Conservation (phyloP, 2,329 filamentous ascomycete species). For the Pleomassaria siparia region DNA sequence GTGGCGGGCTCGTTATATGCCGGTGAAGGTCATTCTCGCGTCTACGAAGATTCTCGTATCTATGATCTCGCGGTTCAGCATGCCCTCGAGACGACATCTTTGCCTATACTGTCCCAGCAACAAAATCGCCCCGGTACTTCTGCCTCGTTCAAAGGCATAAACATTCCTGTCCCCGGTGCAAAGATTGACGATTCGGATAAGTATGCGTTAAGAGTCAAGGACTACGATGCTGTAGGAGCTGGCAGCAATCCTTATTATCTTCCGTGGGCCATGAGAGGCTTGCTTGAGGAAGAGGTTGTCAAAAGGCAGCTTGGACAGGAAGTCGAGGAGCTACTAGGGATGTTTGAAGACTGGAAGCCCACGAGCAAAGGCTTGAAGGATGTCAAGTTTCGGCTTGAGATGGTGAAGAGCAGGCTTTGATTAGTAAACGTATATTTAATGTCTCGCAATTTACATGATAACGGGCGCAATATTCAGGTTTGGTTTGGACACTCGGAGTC, state of each 20-base stretch:
- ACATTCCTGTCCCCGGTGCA: conserved; percentile 32
- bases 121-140: conserved; percentile 21
- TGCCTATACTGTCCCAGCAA: conserved; percentile 24
- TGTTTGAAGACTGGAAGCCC: conserved; percentile 95
- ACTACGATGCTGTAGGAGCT: conserved; percentile 31
- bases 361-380: conserved; percentile 89
- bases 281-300: conserved; percentile 89
- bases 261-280: conserved; percentile 92
- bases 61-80: conserved; percentile 64
- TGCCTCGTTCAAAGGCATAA: conserved; percentile 31
- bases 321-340: conserved; percentile 73
- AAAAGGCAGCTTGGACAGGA: conserved; percentile 77
- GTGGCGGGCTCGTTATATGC: conserved; percentile 88
- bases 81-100: conserved; percentile 50
- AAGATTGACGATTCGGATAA: conserved; percentile 19
- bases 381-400: conserved; percentile 92
- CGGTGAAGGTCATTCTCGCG: conserved; percentile 87
- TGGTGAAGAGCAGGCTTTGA: conserved; percentile 78
- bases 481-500: too few species aligned
- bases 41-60: conserved; percentile 86
- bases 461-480: background rate
- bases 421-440: too few species aligned
- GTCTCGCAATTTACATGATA: too few species aligned
- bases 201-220: conserved; percentile 33
- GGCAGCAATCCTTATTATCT: conserved; percentile 79